Percentiles rank a stretch among this genome's conserved stretches.
Evolutionary conservation across 306 rosid species (phyloP).

Genomic region (Cicer chorassanicum): DNA sequence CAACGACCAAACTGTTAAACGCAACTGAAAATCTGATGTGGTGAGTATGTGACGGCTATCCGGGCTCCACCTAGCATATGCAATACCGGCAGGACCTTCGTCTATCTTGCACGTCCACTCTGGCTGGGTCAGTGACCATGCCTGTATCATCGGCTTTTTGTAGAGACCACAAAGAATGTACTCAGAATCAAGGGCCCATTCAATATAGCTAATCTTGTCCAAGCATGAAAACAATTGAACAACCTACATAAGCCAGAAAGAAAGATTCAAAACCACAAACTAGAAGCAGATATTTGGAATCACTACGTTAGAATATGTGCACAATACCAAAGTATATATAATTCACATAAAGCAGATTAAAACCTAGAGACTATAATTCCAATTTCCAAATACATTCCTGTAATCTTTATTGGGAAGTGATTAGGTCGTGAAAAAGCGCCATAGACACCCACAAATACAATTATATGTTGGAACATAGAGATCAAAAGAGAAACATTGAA

Average conservation of each 20-base stretch:
- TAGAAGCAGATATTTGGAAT: not conserved
- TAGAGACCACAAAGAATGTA: conserved; percentile 96
- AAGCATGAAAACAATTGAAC: conserved; percentile 97
- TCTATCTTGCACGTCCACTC: conserved; percentile 99
- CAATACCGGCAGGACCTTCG: conserved; percentile 97
- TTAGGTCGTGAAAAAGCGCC: not conserved
- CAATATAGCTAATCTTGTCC: conserved; percentile 97
- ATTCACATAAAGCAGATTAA: conserved; percentile 10
- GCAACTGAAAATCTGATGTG: conserved; percentile 90
- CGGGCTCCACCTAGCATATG: conserved; percentile 98
- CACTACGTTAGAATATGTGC: conserved; percentile 9
- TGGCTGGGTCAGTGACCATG: conserved; percentile 95
- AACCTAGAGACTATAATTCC: conserved; percentile 18
- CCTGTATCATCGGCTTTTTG: conserved; percentile 94
- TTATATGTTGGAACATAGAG: not conserved
- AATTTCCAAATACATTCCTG: conserved; percentile 1
- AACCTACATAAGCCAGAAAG: conserved; percentile 66
- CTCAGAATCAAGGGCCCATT: conserved; percentile 98
- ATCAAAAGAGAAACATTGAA: no score
- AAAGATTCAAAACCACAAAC: conserved; percentile 31
- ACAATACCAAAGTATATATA: conserved; percentile 4
- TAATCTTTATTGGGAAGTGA: not conserved
- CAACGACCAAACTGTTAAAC: conserved; percentile 93
- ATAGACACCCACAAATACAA: not conserved
- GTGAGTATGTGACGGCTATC: conserved; percentile 99